Percentiles rank a stretch among this genome's conserved stretches.
These are phyloP conservation scores for Brassica cretica DNA, from an alignment of 345 rosid species.

Conservation along the genomic window DNA sequence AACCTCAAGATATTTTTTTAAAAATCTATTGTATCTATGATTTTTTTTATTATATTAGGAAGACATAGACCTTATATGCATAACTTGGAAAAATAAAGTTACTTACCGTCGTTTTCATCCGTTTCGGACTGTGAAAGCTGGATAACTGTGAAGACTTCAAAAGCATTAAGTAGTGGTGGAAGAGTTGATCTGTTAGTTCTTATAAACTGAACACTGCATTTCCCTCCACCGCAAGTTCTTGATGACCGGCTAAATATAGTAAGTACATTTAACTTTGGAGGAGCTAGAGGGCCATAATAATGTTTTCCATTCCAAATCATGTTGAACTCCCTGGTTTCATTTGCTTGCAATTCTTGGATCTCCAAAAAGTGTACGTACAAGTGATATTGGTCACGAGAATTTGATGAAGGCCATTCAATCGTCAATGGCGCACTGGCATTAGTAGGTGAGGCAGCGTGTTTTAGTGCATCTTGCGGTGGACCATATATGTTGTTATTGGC, in stretches of 20 bases:
- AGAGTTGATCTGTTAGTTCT: conserved; percentile 28
- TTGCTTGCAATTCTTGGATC: conserved; percentile 20
- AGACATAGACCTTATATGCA: no score
- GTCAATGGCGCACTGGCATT: conserved; percentile 1
- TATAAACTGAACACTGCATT: neutral
- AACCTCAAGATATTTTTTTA: no score
- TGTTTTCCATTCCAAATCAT: neutral
- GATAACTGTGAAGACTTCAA: conserved; percentile 31
- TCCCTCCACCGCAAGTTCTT: neutral
- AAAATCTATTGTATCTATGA: no score
- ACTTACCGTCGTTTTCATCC: conserved; percentile 36
- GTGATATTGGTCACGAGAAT: conserved; percentile 7
- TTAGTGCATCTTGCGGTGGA: conserved; percentile 27
- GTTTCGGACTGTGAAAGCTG: conserved; percentile 31
- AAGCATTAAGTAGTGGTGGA: conserved; percentile 42
- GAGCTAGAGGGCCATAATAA: conserved; percentile 2
- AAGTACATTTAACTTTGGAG: neutral
- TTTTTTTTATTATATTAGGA: no score
- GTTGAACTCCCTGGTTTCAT: conserved; percentile 36
- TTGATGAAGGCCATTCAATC: neutral
- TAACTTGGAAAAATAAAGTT: neutral
- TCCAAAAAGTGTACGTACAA: conserved; percentile 42
- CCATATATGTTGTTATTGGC: neutral
- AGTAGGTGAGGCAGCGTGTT: conserved; percentile 27
- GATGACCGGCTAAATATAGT: neutral